A percentile compares a stretch with the other conserved stretches of the same genome.
phyloP scores from a whole-genome alignment of 345 rosid species.

The Eutrema yunnanense region DNA sequence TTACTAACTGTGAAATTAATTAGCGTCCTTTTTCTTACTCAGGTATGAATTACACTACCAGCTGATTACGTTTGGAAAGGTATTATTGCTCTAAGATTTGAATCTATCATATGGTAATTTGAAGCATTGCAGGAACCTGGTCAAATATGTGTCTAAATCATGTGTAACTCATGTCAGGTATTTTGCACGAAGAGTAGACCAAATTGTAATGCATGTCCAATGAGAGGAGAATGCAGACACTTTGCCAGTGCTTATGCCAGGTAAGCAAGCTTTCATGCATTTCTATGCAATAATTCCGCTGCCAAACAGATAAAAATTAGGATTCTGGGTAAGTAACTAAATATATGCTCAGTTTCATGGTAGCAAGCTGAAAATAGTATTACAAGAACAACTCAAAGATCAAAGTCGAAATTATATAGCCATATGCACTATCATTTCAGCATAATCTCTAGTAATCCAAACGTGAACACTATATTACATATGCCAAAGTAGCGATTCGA shows the following conservation, averaged over 20 bases:
- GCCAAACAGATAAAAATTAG: background rate
- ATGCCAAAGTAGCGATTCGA: slow-evolving; percentile 5
- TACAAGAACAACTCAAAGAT: background rate
- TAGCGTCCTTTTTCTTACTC: slow-evolving; percentile 17
- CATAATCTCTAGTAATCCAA: background rate
- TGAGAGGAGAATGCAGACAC: slow-evolving; percentile 97
- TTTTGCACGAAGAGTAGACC: slow-evolving; percentile 93
- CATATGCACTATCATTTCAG: slow-evolving; percentile 3
- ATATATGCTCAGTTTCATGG: background rate
- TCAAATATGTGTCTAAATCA: slow-evolving; percentile 8
- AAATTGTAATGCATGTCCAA: slow-evolving; percentile 95
- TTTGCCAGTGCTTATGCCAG: slow-evolving; percentile 99
- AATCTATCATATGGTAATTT: background rate
- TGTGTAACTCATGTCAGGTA: slow-evolving; percentile 52
- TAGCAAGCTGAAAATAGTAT: slow-evolving; percentile 1
- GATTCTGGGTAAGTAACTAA: background rate
- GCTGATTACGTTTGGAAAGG: slow-evolving; percentile 97
- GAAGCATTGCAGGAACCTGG: slow-evolving; percentile 2
- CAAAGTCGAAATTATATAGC: background rate
- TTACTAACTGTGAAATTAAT: slow-evolving; percentile 16
- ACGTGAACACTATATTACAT: background rate
- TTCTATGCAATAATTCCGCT: background rate
- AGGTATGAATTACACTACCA: slow-evolving; percentile 97
- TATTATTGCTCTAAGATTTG: slow-evolving; percentile 21
- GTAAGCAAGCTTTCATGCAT: slow-evolving; percentile 38